Evolutionary conservation across 495 filamentous ascomycete genomes (phyloP).

Genomic region (Tuber microsphaerosporum): DNA sequence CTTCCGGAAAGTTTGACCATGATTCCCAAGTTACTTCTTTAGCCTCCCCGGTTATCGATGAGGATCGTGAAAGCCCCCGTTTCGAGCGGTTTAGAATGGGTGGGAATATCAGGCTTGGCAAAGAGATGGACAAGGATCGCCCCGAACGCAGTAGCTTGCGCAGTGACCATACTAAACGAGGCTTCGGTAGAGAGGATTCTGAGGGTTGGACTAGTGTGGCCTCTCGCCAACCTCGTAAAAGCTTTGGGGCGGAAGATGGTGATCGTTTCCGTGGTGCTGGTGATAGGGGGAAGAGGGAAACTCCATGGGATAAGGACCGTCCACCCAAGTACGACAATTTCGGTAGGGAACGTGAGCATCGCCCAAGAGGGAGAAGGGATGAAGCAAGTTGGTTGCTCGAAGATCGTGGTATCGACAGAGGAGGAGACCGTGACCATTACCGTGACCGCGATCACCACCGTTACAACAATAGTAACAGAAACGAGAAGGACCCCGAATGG

Average conservation of each 20-base stretch:
- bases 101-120: constrained; percentile 60
- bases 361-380: constrained; percentile 44
- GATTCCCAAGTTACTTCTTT: constrained; percentile 29
- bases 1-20: constrained; percentile 48
- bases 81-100: constrained; percentile 60
- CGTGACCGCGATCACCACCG: constrained; percentile 40
- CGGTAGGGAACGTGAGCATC: constrained; percentile 50
- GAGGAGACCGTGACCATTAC: constrained; percentile 49
- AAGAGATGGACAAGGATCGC: constrained; percentile 50
- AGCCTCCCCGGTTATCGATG: constrained; percentile 36
- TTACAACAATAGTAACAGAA: constrained; percentile 43
- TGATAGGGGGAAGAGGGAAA: constrained; percentile 50
- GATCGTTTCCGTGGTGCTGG: constrained; percentile 51
- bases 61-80: constrained; percentile 41
- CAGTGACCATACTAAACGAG: constrained; percentile 46
- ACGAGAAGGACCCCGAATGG: constrained; percentile 81
- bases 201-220: constrained; percentile 51
- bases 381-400: constrained; percentile 45
- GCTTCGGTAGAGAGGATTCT: constrained; percentile 43
- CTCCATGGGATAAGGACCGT: constrained; percentile 53
- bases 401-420: constrained; percentile 56
- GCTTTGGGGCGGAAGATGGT: constrained; percentile 57
- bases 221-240: constrained; percentile 50
- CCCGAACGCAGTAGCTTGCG: constrained; percentile 49
- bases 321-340: constrained; percentile 53